Conservation (phyloP, 108 stramenopile species). For the Cyclotella choctawhatcheeana region DNA sequence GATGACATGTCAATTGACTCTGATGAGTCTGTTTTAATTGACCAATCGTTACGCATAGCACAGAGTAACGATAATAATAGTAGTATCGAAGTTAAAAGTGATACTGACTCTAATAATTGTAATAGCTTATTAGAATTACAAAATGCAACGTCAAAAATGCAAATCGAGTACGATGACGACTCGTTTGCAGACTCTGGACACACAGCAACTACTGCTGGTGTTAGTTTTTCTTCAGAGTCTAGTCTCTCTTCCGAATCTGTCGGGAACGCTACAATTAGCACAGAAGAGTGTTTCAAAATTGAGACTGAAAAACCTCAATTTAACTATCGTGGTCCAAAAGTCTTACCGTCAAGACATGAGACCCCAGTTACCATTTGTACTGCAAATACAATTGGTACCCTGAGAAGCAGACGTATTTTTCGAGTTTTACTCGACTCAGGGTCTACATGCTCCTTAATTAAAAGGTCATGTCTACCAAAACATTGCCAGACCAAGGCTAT, state of each 20-base stretch:
- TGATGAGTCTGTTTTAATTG: neutral
- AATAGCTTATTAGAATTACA: no score
- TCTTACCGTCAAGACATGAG: neutral
- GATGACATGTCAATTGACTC: neutral
- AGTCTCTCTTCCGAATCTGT: neutral
- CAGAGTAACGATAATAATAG: neutral
- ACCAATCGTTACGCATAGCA: neutral
- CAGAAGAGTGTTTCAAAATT: neutral
- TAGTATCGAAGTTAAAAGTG: neutral
- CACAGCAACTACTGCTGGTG: neutral
- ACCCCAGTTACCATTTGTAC: conserved; percentile 5
- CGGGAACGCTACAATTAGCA: neutral
- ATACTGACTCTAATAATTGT: no score
- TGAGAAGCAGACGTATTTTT: neutral
- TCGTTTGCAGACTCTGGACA: neutral
- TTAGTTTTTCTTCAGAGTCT: neutral
- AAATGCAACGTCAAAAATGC: neutral
- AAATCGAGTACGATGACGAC: neutral
- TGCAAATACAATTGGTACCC: conserved; percentile 7
- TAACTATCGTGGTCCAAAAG: neutral
- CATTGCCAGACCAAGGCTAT: neutral
- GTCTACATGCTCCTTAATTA: neutral
- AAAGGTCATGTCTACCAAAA: neutral
- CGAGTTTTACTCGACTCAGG: conserved; percentile 14
- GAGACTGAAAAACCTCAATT: neutral